Base-by-base conservation (phyloP, 1,139 yeast genomes). In the Hanseniaspora gamundiae region DNA sequence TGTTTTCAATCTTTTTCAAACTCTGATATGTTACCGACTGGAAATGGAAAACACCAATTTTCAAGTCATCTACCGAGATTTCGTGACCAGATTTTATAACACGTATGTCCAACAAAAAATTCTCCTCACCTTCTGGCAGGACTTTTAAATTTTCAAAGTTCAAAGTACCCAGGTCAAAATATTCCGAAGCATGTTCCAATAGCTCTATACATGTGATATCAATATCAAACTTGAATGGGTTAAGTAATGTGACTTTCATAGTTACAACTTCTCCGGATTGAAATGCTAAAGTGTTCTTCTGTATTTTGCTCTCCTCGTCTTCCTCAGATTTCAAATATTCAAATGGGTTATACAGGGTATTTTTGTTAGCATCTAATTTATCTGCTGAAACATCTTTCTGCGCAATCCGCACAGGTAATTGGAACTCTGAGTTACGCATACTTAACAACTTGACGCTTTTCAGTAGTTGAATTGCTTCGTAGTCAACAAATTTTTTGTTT, bases 221-320 rank as follows among this genome's bases (percentile, higher is more conserved):
- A 10, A 88, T 62, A 42, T 80, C 86, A 59, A 85, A 86, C 10
- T 76, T 74, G 62, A 78, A 86, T 2, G 95, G 95, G 56, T 91
- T 91, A 54, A 83, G 91, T 9, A 91, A 55, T 2, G 70, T 66
- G 1, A 85, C 65, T 17, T 67, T 61, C 27, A 81, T 62, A 49
- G 73, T 77, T 28, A 71, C 70, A 11, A 68, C 60, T 43, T 80
- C 86, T 43, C 74, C 78, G 2, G 80, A 74, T 14, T 79, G 52
- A 11, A 72, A 59, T 24, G 61, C 58, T 21, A 52, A 49, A 3
- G 52, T 54, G 2, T 47, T 31, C 0, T 19, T 43, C 7, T 42
- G 45, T 10, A 33, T 33, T 10, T 30, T 13, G 38, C 52, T 50
- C 24, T 55, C 65, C 11, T 66, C 48, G 26, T 68, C 58, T 14